A percentile compares a stretch with the other conserved stretches of the same genome.
Evolutionary conservation across 345 rosid species (phyloP).

Genomic region (Boechera stricta): DNA sequence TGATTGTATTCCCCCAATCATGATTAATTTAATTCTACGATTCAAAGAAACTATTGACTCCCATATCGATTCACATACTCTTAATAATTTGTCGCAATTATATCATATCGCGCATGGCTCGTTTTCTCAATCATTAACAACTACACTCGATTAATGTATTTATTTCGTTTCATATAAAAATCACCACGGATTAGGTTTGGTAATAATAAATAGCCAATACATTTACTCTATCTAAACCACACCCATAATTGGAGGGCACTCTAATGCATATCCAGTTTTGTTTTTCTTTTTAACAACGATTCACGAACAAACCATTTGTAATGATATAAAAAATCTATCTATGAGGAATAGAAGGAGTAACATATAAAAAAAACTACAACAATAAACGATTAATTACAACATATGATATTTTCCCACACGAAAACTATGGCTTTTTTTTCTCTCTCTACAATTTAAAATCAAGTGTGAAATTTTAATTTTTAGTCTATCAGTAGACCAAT

Average conservation of each 20-base stretch:
- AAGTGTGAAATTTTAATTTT: background rate
- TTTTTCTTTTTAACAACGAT: background rate
- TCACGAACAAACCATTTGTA: background rate
- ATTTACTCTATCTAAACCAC: slow-evolving; percentile 4
- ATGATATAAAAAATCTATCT: background rate
- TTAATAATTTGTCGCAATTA: slow-evolving; percentile 32
- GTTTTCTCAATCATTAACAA: slow-evolving; percentile 40
- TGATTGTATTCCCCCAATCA: slow-evolving; percentile 40
- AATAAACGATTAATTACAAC: too few species aligned
- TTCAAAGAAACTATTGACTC: slow-evolving; percentile 37
- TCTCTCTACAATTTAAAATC: background rate
- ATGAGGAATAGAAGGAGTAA: background rate
- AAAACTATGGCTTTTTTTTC: background rate
- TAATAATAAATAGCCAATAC: background rate
- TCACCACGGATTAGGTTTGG: slow-evolving; percentile 25
- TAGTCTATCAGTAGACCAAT: background rate
- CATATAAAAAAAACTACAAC: background rate
- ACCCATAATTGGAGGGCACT: slow-evolving; percentile 31
- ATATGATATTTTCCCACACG: too few species aligned
- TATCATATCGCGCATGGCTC: slow-evolving; percentile 45
- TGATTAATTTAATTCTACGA: slow-evolving; percentile 46
- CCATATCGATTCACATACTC: slow-evolving; percentile 35
- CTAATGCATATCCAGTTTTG: slow-evolving; percentile 10
- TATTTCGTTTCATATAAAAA: slow-evolving; percentile 13
- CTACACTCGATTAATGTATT: slow-evolving; percentile 9